Base-by-base conservation (phyloP, 176 grass and related monocot genomes). In the Avena eriantha region DNA sequence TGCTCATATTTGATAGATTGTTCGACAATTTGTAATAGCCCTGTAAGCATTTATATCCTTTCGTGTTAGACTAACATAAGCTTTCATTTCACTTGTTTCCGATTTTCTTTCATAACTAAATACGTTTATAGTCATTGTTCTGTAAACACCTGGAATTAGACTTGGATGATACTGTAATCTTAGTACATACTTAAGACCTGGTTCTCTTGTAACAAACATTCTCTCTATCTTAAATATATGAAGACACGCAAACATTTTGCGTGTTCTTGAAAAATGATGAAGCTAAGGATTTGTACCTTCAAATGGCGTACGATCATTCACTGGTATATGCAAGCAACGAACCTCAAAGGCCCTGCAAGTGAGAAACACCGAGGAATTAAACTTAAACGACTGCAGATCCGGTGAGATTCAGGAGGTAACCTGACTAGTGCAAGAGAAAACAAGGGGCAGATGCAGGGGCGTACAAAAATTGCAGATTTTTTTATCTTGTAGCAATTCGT, bases 241-340 rank as follows among this genome's bases (percentile, higher is more conserved):
- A 36, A 36, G 36, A 36, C 36, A 36, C 3, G 4, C 36, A 39
- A 39, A 39, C 36, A 39, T 7, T 39, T 39, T 39, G 36, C 36
- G 36, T 39, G 39, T 41, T 41, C 39, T 47, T 47, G 45, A 47
- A 47, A 47, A 47, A 47, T 47, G 45, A 47, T 48, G 43, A 48
- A 24, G 43, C 71, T 41, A 41, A 45, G 39, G 35, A 75, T 48
- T 82, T 2, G 11, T 81, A 98, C 95, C 95, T 93, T 98, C 89
- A 87, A 98, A 98, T 59, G 93, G 80, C 53, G 95, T 98, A 58
- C 91, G 91, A 92, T 98, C 93, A 63, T 98, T 88, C 54, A 98
- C 85, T 15, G 95, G 95, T 79, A 95, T 92, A 86, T 98, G 95
- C 80, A 98, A 90, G 76, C 95, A 98, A 69, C 87, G 88, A 64